These are phyloP conservation scores for Pseudogymnoascus sp. DNA, from an alignment of 2,329 filamentous ascomycete species.

Conservation along the genomic window DNA sequence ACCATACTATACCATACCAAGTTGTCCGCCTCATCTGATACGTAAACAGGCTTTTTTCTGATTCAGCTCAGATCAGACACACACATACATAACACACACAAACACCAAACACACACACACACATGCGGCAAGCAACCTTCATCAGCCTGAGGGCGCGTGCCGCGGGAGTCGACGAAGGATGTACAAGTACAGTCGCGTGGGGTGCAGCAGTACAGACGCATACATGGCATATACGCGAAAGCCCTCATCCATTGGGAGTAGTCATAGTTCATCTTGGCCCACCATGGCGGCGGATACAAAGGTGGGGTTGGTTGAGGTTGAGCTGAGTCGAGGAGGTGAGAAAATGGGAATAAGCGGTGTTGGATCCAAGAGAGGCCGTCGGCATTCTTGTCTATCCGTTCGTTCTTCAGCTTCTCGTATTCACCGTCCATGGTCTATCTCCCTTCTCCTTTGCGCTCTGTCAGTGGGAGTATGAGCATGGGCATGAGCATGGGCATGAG, in stretches of 20 bases:
- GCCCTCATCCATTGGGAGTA: background rate
- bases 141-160: background rate
- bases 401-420: background rate
- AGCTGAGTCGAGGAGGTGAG: slow-evolving; percentile 1
- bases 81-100: background rate
- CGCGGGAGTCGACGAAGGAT: background rate
- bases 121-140: background rate
- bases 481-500: background rate
- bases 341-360: background rate
- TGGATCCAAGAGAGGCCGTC: background rate
- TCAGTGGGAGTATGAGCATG: background rate
- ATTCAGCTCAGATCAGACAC: background rate
- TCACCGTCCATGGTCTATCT: background rate
- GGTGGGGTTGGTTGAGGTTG: background rate
- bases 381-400: background rate
- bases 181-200: slow-evolving; percentile 4
- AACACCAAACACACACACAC: background rate
- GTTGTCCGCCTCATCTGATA: background rate
- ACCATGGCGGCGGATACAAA: slow-evolving; percentile 1
- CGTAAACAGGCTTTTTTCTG: background rate
- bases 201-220: background rate
- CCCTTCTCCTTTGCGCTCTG: background rate
- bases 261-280: slow-evolving; percentile 6
- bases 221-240: background rate
- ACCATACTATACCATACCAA: background rate